Evolutionary conservation across 2,329 filamentous ascomycete genomes (phyloP), one percentile per base, ranked within the genome.

Genomic region (Aspergillus sp.): DNA sequence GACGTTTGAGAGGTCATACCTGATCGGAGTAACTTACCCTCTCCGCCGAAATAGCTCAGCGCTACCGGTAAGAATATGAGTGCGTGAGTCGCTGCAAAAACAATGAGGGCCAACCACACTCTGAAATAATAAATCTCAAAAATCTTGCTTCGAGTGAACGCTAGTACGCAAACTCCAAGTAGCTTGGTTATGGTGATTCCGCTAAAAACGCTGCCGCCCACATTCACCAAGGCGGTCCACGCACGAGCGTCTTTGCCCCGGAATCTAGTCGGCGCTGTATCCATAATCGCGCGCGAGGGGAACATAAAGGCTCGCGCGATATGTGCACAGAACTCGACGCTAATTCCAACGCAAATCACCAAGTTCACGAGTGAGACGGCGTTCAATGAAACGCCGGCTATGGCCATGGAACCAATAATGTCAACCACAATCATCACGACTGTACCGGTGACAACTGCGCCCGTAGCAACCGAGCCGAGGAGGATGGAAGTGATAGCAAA

Each of bases 81-180:
- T 0, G 95, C 92, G 76, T 99, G 95, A 9, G 89, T 84, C 7
- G 92, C 92, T 3, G 93, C 96, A 76, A 97, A 94, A 9, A 96
- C 76, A 11, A 99, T 93, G 58, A 99, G 85, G 7, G 93, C 90
- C 19, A 97, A 82, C 95, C 95, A 99, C 48, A 99, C 91, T 48
- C 95, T 87, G 84, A 99, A 99, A 79, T 99, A 99, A 80, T 99
- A 99, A 61, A 99, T 92, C 81, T 99, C 96, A 71, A 99, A 99
- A 73, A 99, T 99, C 86, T 98, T 99, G 77, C 92, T 96, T 55
- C 91, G 84, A 7, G 95, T 99, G 72, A 97, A 99, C 0, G 95
- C 95, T 22, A 99, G 82, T 41, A 99, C 95, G 50, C 85, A 89
- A 0, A 99, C 94, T 3, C 95, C 95, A 2, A 99, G 82, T 1